Percentiles rank a stretch among this genome's conserved stretches.
phyloP scores from a whole-genome alignment of 2,329 filamentous ascomycete genomes.

The Fonsecaea nubica region DNA sequence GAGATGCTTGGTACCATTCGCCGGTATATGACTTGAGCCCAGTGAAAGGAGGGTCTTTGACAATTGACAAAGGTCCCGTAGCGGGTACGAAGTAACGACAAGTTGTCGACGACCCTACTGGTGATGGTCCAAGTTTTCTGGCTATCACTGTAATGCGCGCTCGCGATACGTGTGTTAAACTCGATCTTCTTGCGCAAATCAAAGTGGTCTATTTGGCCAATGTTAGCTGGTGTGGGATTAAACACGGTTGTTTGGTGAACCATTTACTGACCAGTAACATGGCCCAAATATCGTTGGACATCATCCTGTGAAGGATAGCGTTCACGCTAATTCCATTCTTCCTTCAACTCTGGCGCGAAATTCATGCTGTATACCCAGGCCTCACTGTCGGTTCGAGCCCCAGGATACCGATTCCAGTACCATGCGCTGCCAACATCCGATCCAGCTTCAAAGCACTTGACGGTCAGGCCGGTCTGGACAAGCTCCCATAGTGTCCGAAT shows the following conservation, averaged over 20 bases:
- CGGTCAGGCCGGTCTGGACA: slow-evolving; percentile 29
- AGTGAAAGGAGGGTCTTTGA: slow-evolving; percentile 39
- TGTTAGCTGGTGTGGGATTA: too few relatives aligned
- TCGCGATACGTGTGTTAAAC: slow-evolving; percentile 42
- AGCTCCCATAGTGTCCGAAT: slow-evolving; percentile 14
- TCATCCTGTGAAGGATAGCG: slow-evolving; percentile 43
- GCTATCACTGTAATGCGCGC: slow-evolving; percentile 42
- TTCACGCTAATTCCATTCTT: slow-evolving; percentile 36
- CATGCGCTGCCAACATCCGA: slow-evolving; percentile 45
- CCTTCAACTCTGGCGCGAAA: slow-evolving; percentile 54
- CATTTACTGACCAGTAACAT: slow-evolving; percentile 42
- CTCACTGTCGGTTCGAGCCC: slow-evolving; percentile 55
- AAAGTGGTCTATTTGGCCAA: too few relatives aligned
- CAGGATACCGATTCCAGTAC: slow-evolving; percentile 48
- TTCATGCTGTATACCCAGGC: slow-evolving; percentile 57
- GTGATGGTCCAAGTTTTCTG: slow-evolving; percentile 48
- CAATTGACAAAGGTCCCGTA: slow-evolving; percentile 44
- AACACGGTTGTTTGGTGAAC: too few relatives aligned
- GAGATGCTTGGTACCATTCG: slow-evolving; percentile 39
- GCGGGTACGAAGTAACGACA: slow-evolving; percentile 22
- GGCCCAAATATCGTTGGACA: slow-evolving; percentile 49
- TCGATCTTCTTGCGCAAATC: slow-evolving; percentile 19
- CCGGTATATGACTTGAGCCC: slow-evolving; percentile 40
- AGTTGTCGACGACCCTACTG: slow-evolving; percentile 40
- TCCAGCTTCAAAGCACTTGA: slow-evolving; percentile 58